Conservation (phyloP, 495 filamentous ascomycete genomes). For the Podospora conica region DNA sequence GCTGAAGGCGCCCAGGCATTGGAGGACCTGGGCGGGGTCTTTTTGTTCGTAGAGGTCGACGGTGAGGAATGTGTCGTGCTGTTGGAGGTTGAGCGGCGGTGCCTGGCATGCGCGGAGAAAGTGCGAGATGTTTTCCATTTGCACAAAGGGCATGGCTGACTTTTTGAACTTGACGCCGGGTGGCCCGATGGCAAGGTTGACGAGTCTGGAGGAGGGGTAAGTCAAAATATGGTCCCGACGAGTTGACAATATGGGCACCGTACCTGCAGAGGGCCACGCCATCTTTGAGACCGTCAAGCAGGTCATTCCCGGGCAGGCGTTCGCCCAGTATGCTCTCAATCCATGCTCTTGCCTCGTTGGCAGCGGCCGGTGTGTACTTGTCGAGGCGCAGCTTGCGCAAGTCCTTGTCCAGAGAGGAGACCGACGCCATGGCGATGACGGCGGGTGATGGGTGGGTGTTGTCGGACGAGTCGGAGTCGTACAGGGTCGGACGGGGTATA, state of each 20-base stretch:
- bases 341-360: slow-evolving; percentile 79
- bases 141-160: slow-evolving; percentile 92
- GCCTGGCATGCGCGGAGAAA: slow-evolving; percentile 84
- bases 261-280: slow-evolving; percentile 90
- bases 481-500: neutral
- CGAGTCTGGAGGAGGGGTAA: slow-evolving; percentile 50
- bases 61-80: slow-evolving; percentile 94
- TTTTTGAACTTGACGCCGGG: slow-evolving; percentile 74
- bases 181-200: slow-evolving; percentile 71
- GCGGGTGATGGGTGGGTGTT: neutral
- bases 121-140: slow-evolving; percentile 99
- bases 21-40: slow-evolving; percentile 93
- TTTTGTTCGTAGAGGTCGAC: slow-evolving; percentile 96
- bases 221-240: neutral
- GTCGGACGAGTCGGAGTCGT: neutral
- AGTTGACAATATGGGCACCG: slow-evolving; percentile 13
- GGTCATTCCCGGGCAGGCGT: slow-evolving; percentile 61
- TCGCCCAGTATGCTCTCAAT: slow-evolving; percentile 78
- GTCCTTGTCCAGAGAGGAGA: slow-evolving; percentile 90
- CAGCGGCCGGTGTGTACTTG: slow-evolving; percentile 89
- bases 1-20: slow-evolving; percentile 89
- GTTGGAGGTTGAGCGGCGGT: slow-evolving; percentile 76
- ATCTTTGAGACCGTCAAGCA: slow-evolving; percentile 82
- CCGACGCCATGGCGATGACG: slow-evolving; percentile 70
- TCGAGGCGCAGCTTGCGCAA: slow-evolving; percentile 86